phyloP scores from a whole-genome alignment of 176 grass and related monocot species.

The Coix lacrymajobi region DNA sequence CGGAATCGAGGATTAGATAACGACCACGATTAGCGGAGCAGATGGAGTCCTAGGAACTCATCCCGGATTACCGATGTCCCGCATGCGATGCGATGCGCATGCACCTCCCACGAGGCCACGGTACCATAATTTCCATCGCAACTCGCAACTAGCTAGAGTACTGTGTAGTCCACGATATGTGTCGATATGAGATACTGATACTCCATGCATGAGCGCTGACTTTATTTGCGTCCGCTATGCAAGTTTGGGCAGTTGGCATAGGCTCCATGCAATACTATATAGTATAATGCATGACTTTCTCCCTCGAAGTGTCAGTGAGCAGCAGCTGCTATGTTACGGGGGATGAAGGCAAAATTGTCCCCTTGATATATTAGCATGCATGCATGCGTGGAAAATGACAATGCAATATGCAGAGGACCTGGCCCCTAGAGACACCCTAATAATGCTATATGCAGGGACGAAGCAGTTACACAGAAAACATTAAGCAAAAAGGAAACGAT shows the following conservation, averaged over 20 bases:
- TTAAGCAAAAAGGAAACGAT: not conserved
- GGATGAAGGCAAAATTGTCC: too few relatives aligned
- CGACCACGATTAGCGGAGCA: not conserved
- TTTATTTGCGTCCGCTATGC: too few relatives aligned
- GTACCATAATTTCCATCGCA: not conserved
- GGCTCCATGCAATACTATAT: too few relatives aligned
- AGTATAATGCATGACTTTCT: too few relatives aligned
- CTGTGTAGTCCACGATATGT: too few relatives aligned
- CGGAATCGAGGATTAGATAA: not conserved
- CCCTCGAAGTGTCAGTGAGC: not conserved
- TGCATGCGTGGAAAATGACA: not conserved
- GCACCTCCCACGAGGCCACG: not conserved
- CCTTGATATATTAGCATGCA: not conserved
- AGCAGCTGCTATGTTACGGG: too few relatives aligned
- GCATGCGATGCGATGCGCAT: constrained; percentile 11
- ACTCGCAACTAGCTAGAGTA: not conserved
- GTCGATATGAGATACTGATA: too few relatives aligned
- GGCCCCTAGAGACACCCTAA: too few relatives aligned
- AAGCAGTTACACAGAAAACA: too few relatives aligned
- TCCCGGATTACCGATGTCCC: constrained; percentile 14
- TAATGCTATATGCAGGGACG: too few relatives aligned
- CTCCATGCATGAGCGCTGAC: too few relatives aligned
- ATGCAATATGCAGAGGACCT: not conserved
- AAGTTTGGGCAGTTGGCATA: too few relatives aligned
- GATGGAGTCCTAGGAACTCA: constrained; percentile 44